Conservation (phyloP, 2,329 filamentous ascomycete genomes). For the Stemphylium beticola region DNA sequence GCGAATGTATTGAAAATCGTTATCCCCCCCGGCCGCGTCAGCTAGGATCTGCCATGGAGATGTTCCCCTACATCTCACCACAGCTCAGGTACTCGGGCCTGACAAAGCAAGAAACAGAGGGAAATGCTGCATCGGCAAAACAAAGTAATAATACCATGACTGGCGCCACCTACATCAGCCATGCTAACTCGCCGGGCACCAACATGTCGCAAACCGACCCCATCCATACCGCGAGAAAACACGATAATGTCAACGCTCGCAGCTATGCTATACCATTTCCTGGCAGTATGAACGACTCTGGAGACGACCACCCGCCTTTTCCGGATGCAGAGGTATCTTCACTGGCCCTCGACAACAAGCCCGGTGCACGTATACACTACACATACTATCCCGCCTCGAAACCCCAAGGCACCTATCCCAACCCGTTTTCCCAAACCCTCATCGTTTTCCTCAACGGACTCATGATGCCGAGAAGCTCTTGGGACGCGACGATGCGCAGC, state of each 20-base stretch:
- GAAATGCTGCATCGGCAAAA: slow-evolving; percentile 9
- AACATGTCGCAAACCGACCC: slow-evolving; percentile 15
- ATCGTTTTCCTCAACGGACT: slow-evolving; percentile 56
- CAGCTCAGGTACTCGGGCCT: slow-evolving; percentile 11
- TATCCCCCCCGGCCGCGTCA: not conserved
- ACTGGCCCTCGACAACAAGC: slow-evolving; percentile 37
- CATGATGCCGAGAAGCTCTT: slow-evolving; percentile 49
- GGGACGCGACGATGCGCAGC: slow-evolving; percentile 43
- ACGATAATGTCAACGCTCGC: slow-evolving; percentile 6
- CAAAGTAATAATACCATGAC: slow-evolving; percentile 7
- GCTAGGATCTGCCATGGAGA: slow-evolving; percentile 8
- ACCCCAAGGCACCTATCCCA: slow-evolving; percentile 29
- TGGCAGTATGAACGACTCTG: slow-evolving; percentile 27
- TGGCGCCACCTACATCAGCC: not conserved
- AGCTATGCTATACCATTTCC: slow-evolving; percentile 21
- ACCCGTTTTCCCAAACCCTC: slow-evolving; percentile 46
- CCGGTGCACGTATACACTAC: slow-evolving; percentile 39
- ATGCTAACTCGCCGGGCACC: slow-evolving; percentile 21
- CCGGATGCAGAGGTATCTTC: slow-evolving; percentile 39
- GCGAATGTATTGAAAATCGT: not conserved
- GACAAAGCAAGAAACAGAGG: slow-evolving; percentile 16
- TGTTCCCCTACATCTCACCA: slow-evolving; percentile 12
- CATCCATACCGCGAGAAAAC: slow-evolving; percentile 8
- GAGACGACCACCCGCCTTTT: slow-evolving; percentile 39
- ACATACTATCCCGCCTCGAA: slow-evolving; percentile 43